Base-by-base conservation (phyloP, 306 rosid genomes). In the Corylus americana region DNA sequence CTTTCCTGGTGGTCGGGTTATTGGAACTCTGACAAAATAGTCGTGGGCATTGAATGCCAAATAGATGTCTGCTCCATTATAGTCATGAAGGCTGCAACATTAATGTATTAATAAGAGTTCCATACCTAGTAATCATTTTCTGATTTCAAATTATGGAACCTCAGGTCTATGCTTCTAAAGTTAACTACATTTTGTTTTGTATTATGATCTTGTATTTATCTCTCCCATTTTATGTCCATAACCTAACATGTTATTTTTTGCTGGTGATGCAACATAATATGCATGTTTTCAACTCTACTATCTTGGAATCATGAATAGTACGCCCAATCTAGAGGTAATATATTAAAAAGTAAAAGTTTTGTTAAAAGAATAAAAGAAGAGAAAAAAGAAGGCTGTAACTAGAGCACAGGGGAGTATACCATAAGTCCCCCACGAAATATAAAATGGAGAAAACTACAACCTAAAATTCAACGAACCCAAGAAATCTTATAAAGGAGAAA, bases 11-110 rank as follows among this genome's bases (percentile, higher is more conserved):
- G 97, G 93, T 18, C 88, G 61, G 7, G 97, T 94, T 35, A 95
- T 74, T 4, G 78, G 51, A 79, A 48, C 93, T 78, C 80, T 53
- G 72, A 95, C 80, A 61, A 72, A 82, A 74, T 71, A 93, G 82
- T 89, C 92, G 58, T 93, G 99, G 49, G 97, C 90, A 83, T 93
- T 95, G 86, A 95, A 95, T 77, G 98, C 98, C 88, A 95, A 58
- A 78, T 93, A 95, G 80, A 95, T 71, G 82, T 91, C 99, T 68
- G 85, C 91, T 67, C 90, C 94, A 75, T 69, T 77, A 53, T 62
- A 84, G 86, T 91, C 98, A 83, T 93, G 97, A 79, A 93, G 88
- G 88, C 99, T 95, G 89, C 79, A 78, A 48, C 85, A 77, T 35
- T 48, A 59, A 27, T 51, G 22, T 25, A 53, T 16, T 17, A 12